Conservation (phyloP, 768 basidiomycete genomes). For the Agrocybe pediades region DNA sequence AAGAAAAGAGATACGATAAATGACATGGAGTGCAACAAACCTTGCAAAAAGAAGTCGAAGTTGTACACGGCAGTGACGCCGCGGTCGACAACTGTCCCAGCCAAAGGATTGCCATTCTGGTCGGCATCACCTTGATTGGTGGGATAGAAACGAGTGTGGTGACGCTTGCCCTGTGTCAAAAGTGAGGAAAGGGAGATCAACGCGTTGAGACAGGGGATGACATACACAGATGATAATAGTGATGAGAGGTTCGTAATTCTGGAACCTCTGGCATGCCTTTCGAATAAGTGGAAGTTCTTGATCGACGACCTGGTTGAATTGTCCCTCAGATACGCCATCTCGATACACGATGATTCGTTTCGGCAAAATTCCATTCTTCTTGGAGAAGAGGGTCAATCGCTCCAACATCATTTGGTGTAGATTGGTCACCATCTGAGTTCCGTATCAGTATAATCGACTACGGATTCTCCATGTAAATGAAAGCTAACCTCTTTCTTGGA, state of each 20-base stretch:
- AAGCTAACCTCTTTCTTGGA: slow-evolving; percentile 68
- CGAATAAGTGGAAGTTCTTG: slow-evolving; percentile 69
- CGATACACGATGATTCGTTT: slow-evolving; percentile 72
- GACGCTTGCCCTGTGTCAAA: slow-evolving; percentile 42
- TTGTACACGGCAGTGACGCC: slow-evolving; percentile 71
- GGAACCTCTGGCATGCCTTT: slow-evolving; percentile 55
- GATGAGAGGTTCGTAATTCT: slow-evolving; percentile 53
- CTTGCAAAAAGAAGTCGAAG: slow-evolving; percentile 72
- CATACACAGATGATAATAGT: slow-evolving; percentile 75
- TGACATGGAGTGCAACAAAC: slow-evolving; percentile 23
- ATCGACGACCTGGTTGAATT: slow-evolving; percentile 63
- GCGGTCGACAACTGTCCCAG: slow-evolving; percentile 82
- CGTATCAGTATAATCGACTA: neutral
- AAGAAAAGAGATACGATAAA: neutral
- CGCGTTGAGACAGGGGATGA: slow-evolving; percentile 4
- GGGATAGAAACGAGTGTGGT: slow-evolving; percentile 67
- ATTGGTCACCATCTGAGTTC: slow-evolving; percentile 72
- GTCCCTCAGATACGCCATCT: slow-evolving; percentile 86
- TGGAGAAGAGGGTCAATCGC: slow-evolving; percentile 55
- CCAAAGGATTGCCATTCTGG: slow-evolving; percentile 68
- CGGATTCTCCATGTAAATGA: neutral
- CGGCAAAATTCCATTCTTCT: slow-evolving; percentile 55
- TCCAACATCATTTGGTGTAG: slow-evolving; percentile 68
- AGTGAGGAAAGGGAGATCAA: slow-evolving; percentile 17
- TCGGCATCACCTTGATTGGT: slow-evolving; percentile 53